These are phyloP conservation scores for Dioscorea cayenensis DNA, from an alignment of 116 monocot species.

Conservation along the genomic window DNA sequence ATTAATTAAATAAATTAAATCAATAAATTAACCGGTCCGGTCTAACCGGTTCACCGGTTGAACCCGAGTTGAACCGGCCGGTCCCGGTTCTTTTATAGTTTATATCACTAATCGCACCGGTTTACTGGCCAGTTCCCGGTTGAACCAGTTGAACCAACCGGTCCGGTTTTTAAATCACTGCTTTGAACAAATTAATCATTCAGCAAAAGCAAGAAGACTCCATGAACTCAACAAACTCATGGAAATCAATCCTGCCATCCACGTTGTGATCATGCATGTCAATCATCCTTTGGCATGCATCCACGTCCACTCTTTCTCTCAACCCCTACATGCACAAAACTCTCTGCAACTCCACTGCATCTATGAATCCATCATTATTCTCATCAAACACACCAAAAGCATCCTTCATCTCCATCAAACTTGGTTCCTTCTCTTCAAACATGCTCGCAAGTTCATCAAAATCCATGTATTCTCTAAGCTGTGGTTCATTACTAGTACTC, in stretches of 20 bases:
- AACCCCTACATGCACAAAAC: slow-evolving; percentile 35
- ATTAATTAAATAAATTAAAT: too few relatives aligned
- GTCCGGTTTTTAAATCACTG: too few relatives aligned
- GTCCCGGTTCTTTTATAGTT: too few relatives aligned
- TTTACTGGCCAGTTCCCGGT: too few relatives aligned
- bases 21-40: too few relatives aligned
- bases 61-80: too few relatives aligned
- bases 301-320: slow-evolving; percentile 14
- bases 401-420: slow-evolving; percentile 36
- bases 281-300: slow-evolving; percentile 36
- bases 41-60: too few relatives aligned
- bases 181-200: not conserved
- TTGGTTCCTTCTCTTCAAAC: slow-evolving; percentile 50
- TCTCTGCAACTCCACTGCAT: slow-evolving; percentile 41
- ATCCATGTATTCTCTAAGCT: not conserved
- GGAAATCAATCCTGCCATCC: slow-evolving; percentile 41
- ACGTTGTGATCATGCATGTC: slow-evolving; percentile 20
- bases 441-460: not conserved
- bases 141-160: too few relatives aligned
- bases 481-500: not conserved
- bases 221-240: slow-evolving; percentile 41
- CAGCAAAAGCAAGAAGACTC: slow-evolving; percentile 10
- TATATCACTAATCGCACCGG: too few relatives aligned
- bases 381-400: slow-evolving; percentile 50
- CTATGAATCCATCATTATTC: slow-evolving; percentile 44